Percentiles rank a stretch among this genome's conserved stretches.
These are phyloP conservation scores for Sporothrix humicola DNA, from an alignment of 2,329 filamentous ascomycete genomes.

Conservation along the genomic window DNA sequence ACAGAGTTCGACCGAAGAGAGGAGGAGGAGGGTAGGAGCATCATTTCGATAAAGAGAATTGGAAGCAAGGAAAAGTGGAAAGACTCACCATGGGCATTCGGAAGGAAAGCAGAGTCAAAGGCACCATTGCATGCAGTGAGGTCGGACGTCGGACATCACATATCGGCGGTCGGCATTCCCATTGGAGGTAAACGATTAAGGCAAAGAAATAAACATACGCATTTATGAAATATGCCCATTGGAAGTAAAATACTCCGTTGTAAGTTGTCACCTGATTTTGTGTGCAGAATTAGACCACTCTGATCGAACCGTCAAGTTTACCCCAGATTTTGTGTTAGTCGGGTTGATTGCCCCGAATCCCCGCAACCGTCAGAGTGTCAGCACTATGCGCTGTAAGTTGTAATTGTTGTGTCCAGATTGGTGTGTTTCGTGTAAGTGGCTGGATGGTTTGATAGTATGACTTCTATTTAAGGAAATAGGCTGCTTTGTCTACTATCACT, in stretches of 20 bases:
- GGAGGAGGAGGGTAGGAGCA: neutral
- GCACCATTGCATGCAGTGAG: neutral
- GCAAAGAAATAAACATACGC: neutral
- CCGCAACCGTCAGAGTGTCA: neutral
- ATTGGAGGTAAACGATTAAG: too few relatives aligned
- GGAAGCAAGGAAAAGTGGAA: neutral
- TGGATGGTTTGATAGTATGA: neutral
- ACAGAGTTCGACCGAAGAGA: neutral
- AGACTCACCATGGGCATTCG: neutral
- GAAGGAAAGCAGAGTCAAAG: neutral
- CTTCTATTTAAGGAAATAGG: slow-evolving; percentile 21
- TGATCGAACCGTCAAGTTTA: neutral
- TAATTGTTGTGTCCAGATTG: slow-evolving; percentile 4
- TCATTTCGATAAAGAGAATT: neutral
- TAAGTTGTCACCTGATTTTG: too few relatives aligned
- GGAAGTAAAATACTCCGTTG: too few relatives aligned
- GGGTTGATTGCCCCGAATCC: slow-evolving; percentile 32
- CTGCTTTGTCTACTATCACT: neutral
- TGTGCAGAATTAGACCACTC: too few relatives aligned
- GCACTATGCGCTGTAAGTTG: neutral
- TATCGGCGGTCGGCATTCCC: neutral
- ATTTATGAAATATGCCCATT: neutral
- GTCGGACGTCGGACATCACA: neutral
- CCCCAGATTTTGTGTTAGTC: slow-evolving; percentile 20
- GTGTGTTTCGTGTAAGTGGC: slow-evolving; percentile 10